These are phyloP conservation scores for Trametes sp. DNA, from an alignment of 1,284 basidiomycete species.

Conservation along the genomic window DNA sequence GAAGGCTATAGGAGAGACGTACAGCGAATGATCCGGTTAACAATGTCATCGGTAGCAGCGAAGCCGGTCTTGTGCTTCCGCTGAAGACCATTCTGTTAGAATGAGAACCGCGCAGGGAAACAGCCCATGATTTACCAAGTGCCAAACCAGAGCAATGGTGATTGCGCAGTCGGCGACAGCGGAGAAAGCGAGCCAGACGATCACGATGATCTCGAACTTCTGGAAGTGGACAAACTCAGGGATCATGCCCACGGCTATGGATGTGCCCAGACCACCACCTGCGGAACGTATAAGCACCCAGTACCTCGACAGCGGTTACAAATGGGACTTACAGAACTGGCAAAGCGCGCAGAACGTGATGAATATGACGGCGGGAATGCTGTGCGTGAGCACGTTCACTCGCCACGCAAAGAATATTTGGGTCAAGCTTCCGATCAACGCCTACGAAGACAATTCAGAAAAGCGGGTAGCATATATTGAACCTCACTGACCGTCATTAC, in stretches of 20 bases:
- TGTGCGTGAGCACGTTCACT: conserved; percentile 47
- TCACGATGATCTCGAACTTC: conserved; percentile 46
- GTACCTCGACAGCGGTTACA: background rate
- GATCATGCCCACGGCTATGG: conserved; percentile 46
- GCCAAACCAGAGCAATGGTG: conserved; percentile 42
- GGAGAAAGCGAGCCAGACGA: conserved; percentile 46
- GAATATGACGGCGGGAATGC: conserved; percentile 36
- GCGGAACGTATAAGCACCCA: background rate
- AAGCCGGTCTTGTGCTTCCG: conserved; percentile 50
- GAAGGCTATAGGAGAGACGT: conserved; percentile 24
- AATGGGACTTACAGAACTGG: conserved; percentile 40
- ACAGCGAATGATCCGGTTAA: conserved; percentile 54
- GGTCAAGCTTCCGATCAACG: conserved; percentile 48
- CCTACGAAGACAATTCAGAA: conserved; percentile 31
- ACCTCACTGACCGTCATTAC: conserved; percentile 41
- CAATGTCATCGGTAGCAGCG: conserved; percentile 44
- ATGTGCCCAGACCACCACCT: conserved; percentile 46
- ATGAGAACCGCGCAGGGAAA: background rate
- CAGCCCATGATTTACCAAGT: conserved; percentile 33
- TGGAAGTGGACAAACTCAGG: conserved; percentile 46
- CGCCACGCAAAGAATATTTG: conserved; percentile 55
- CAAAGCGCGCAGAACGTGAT: conserved; percentile 40
- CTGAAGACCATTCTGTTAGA: conserved; percentile 31
- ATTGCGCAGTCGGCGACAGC: conserved; percentile 44
- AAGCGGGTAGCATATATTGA: too few relatives aligned